Percentiles rank a stretch among this genome's conserved stretches.
These are phyloP conservation scores for Coffea humblotiana DNA, from an alignment of 305 asterid species.

Conservation along the genomic window DNA sequence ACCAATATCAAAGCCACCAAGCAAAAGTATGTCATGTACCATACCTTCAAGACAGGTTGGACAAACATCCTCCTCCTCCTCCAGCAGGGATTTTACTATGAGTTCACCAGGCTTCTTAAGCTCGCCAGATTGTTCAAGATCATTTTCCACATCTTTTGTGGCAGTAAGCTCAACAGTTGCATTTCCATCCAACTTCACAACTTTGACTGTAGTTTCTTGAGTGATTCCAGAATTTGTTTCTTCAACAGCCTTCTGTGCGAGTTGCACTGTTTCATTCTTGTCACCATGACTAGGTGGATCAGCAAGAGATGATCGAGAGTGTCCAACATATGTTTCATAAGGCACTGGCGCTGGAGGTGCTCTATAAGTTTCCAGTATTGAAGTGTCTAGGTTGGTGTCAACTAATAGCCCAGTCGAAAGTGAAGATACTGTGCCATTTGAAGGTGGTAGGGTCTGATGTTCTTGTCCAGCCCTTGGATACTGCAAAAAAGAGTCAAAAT, in stretches of 20 bases:
- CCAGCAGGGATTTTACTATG: constrained; percentile 39
- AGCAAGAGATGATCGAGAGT: constrained; percentile 44
- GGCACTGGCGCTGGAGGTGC: constrained; percentile 91
- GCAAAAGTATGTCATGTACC: constrained; percentile 1
- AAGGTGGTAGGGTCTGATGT: constrained; percentile 59
- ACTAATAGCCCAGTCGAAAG: constrained; percentile 68
- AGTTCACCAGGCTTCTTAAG: constrained; percentile 52
- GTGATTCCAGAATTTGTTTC: constrained; percentile 41
- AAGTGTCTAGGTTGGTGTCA: constrained; percentile 86
- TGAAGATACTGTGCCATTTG: constrained; percentile 45
- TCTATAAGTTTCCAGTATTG: constrained; percentile 73
- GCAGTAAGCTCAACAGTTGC: constrained; percentile 37
- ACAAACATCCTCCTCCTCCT: constrained; percentile 82
- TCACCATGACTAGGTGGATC: constrained; percentile 37
- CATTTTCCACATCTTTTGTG: constrained; percentile 48
- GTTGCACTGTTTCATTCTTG: constrained; percentile 45
- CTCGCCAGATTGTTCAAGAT: constrained; percentile 48
- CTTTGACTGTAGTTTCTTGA: constrained; percentile 46
- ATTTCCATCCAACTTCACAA: constrained; percentile 45
- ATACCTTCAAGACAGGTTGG: constrained; percentile 95
- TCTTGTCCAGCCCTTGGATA: constrained; percentile 64
- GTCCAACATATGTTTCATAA: constrained; percentile 50
- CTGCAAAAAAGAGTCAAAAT: constrained; percentile 39
- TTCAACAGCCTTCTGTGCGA: constrained; percentile 36
- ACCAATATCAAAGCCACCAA: constrained; percentile 17